Evolutionary conservation across 129 eudicot genomes (phyloP).

Genomic region (Deinandra increscens): DNA sequence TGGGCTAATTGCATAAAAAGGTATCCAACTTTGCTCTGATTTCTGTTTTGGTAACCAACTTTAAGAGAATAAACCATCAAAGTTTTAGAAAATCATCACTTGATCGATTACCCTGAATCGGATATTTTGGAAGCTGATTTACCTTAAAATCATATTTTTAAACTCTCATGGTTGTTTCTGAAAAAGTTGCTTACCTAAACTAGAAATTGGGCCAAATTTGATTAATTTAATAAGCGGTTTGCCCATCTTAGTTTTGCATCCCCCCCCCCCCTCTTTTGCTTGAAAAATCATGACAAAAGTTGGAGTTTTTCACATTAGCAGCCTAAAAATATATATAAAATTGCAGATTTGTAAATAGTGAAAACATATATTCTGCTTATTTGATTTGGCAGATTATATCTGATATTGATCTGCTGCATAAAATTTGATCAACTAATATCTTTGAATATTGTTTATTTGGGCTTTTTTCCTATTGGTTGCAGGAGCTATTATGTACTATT

Average conservation of each 20-base stretch:
- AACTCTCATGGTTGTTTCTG: background rate
- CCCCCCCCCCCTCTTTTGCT: background rate
- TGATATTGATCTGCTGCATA: background rate
- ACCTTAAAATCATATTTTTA: background rate
- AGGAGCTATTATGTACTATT: slow-evolving; percentile 77
- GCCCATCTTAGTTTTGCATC: background rate
- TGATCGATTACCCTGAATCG: too few species aligned
- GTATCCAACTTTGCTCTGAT: background rate
- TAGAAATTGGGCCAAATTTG: background rate
- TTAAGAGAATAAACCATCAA: background rate
- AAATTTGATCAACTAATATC: background rate
- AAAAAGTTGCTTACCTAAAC: background rate
- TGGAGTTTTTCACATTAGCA: background rate
- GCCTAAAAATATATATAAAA: background rate
- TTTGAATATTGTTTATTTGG: background rate
- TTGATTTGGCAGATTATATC: background rate
- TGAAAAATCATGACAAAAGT: background rate
- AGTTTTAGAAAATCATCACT: background rate
- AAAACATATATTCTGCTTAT: background rate
- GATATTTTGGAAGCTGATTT: too few species aligned
- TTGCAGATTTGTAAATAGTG: background rate
- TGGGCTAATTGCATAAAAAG: background rate
- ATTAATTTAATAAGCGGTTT: background rate
- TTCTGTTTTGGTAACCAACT: slow-evolving; percentile 3
- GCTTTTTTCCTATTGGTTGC: slow-evolving; percentile 4